Evolutionary conservation across 805 yeast species (phyloP).

Genomic region (Maudiozyma serrabonitensis): DNA sequence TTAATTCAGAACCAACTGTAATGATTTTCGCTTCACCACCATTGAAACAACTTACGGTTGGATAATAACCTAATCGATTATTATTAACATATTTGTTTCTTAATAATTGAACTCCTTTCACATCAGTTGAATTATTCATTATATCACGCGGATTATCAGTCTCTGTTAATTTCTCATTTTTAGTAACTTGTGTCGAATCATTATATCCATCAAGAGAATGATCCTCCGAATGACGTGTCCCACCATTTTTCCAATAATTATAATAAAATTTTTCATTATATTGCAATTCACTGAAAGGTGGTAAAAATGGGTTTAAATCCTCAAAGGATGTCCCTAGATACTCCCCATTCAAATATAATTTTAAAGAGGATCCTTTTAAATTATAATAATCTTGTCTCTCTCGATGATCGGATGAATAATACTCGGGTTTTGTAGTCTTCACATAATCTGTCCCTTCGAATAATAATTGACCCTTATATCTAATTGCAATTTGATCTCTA

Average conservation of each 20-base stretch:
- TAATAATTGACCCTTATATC: conserved; percentile 64
- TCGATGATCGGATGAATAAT: conserved; percentile 24
- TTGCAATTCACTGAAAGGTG: conserved; percentile 58
- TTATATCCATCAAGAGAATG: no score
- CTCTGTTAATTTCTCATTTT: no score
- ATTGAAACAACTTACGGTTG: conserved; percentile 74
- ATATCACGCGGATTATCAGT: no score
- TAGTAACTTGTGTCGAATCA: no score
- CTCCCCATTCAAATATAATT: conserved; percentile 71
- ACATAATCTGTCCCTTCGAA: conserved; percentile 71
- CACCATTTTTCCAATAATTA: conserved; percentile 25
- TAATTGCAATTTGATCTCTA: conserved; percentile 82
- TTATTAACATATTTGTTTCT: conserved; percentile 51
- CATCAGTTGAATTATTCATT: no score
- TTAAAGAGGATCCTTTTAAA: conserved; percentile 43
- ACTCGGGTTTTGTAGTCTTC: conserved; percentile 27
- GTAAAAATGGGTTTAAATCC: conserved; percentile 63
- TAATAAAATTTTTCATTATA: conserved; percentile 31
- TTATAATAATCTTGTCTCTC: conserved; percentile 33
- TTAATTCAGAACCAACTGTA: conserved; percentile 51
- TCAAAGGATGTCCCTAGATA: conserved; percentile 56
- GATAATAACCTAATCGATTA: conserved; percentile 83
- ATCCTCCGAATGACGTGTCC: neutral
- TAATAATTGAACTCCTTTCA: conserved; percentile 8
- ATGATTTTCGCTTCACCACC: conserved; percentile 69